Evolutionary conservation across 164 flowering plant genomes (phyloP).

Genomic region (Cinnamomum micranthum): DNA sequence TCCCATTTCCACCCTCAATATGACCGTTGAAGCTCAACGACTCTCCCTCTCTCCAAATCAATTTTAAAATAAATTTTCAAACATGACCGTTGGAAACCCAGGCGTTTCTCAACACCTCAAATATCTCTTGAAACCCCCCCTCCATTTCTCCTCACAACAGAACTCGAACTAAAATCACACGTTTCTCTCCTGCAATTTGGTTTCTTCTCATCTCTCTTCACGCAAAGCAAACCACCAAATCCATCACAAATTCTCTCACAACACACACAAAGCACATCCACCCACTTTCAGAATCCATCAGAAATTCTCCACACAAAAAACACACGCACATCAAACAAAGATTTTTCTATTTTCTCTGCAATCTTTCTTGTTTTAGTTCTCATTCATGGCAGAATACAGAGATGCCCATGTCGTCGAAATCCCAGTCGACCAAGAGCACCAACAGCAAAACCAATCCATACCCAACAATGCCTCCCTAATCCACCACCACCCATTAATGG

Average conservation of each 20-base stretch:
- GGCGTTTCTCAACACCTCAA: constrained; percentile 16
- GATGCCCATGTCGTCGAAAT: constrained; percentile 70
- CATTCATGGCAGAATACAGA: constrained; percentile 46
- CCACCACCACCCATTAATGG: constrained; percentile 79
- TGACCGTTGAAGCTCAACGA: constrained; percentile 14
- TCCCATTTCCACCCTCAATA: neutral
- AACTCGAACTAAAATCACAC: neutral
- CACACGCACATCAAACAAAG: neutral
- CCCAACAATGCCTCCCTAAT: constrained; percentile 19
- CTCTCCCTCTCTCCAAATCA: neutral
- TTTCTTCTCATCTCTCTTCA: neutral
- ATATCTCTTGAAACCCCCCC: constrained; percentile 8
- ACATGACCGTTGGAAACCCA: constrained; percentile 19
- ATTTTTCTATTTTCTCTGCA: neutral
- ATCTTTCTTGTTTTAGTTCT: neutral
- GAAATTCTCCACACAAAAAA: neutral
- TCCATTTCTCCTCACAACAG: constrained; percentile 1
- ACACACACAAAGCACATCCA: neutral
- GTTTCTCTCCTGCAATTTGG: neutral
- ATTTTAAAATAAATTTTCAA: neutral
- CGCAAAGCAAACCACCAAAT: neutral
- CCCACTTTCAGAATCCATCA: neutral
- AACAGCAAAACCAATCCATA: constrained; percentile 19
- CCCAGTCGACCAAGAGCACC: constrained; percentile 50
- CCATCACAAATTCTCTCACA: neutral